These are phyloP conservation scores for Cetraspora pellucida DNA, from an alignment of 192 early-diverging fungal species.

Conservation along the genomic window DNA sequence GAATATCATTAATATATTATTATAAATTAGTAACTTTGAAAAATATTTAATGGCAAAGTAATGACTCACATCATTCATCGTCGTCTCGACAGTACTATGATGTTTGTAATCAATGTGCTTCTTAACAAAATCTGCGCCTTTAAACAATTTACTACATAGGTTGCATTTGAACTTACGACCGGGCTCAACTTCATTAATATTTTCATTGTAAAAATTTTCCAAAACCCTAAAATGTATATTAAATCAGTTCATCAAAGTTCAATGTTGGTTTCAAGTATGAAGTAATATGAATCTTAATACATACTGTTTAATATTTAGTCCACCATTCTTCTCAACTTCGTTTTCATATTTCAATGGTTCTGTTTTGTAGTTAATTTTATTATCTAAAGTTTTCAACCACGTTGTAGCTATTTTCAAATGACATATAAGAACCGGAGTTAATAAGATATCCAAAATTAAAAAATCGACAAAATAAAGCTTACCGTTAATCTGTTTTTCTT, in stretches of 20 bases:
- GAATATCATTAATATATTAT: neutral
- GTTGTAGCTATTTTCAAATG: conserved; percentile 40
- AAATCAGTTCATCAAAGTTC: too few relatives aligned
- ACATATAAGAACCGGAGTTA: too few relatives aligned
- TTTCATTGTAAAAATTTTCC: conserved; percentile 11
- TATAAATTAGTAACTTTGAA: neutral
- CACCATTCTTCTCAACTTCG: conserved; percentile 55
- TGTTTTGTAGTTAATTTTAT: conserved; percentile 53
- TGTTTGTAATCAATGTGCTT: conserved; percentile 96
- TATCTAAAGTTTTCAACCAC: conserved; percentile 60
- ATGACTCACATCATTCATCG: conserved; percentile 58
- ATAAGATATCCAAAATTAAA: too few relatives aligned
- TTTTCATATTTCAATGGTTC: conserved; percentile 42
- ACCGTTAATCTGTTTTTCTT: conserved; percentile 27
- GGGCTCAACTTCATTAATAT: conserved; percentile 64
- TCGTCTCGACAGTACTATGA: conserved; percentile 63
- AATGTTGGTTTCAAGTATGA: neutral
- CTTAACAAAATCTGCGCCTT: conserved; percentile 88
- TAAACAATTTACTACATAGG: conserved; percentile 92
- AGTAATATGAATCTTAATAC: neutral
- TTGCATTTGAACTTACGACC: conserved; percentile 89
- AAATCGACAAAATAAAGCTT: neutral
- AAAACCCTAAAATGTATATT: neutral
- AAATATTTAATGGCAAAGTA: neutral
- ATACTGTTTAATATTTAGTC: conserved; percentile 54